Evolutionary conservation across 495 filamentous ascomycete species (phyloP).

Genomic region (Podospora appendiculata): DNA sequence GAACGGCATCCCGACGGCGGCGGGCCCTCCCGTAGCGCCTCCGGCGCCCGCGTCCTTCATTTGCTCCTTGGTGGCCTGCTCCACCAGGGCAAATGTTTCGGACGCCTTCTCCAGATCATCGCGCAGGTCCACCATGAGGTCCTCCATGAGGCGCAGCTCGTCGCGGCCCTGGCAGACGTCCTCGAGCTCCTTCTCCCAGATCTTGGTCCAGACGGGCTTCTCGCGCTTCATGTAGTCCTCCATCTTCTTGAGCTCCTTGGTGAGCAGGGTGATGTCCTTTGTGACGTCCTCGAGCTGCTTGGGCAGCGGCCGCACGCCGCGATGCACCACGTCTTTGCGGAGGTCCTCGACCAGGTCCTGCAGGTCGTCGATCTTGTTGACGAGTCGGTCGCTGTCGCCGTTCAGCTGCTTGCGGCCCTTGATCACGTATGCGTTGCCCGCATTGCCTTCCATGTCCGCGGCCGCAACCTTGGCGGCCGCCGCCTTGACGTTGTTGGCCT

Average conservation of each 20-base stretch:
- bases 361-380: conserved; percentile 87
- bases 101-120: conserved; percentile 92
- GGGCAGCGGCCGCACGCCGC: conserved; percentile 89
- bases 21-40: conserved; percentile 22
- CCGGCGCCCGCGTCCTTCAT: conserved; percentile 57
- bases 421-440: conserved; percentile 76
- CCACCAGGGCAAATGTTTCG: conserved; percentile 87
- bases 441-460: conserved; percentile 57
- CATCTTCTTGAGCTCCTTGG: conserved; percentile 89
- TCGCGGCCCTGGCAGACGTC: conserved; percentile 92
- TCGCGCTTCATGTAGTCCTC: conserved; percentile 83
- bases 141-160: conserved; percentile 88
- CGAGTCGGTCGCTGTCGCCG: conserved; percentile 77
- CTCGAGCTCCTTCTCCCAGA: conserved; percentile 95
- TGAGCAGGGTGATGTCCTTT: conserved; percentile 75
- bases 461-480: conserved; percentile 60
- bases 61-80: conserved; percentile 94
- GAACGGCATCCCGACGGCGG: not conserved
- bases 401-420: conserved; percentile 76
- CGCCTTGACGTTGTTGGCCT: conserved; percentile 71
- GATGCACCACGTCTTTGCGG: conserved; percentile 90
- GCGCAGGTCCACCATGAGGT: conserved; percentile 81
- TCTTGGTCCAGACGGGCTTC: conserved; percentile 95
- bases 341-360: conserved; percentile 95
- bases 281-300: conserved; percentile 80